phyloP scores from a whole-genome alignment of 2,329 filamentous ascomycete genomes.

The Calonectria naviculata region DNA sequence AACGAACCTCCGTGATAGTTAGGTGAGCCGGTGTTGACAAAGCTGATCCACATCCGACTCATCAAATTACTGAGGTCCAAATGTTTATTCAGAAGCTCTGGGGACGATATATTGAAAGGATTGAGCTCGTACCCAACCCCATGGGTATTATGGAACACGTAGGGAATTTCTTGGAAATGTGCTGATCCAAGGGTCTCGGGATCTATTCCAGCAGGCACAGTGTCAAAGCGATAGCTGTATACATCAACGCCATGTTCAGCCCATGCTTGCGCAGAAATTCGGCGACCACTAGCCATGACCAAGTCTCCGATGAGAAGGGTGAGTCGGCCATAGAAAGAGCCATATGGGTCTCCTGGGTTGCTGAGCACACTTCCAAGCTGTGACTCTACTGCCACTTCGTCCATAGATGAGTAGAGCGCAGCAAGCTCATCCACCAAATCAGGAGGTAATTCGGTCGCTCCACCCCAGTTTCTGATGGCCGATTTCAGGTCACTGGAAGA shows the following conservation, averaged over 20 bases:
- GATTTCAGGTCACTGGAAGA: background rate
- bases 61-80: background rate
- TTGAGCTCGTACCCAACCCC: background rate
- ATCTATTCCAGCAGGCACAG: background rate
- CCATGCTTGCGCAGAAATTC: background rate
- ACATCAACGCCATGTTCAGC: background rate
- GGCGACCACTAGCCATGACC: background rate
- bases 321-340: background rate
- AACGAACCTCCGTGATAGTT: background rate
- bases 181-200: background rate
- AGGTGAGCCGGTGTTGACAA: background rate
- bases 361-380: background rate
- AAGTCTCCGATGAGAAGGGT: background rate
- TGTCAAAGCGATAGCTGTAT: background rate
- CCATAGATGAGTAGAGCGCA: background rate
- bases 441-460: background rate
- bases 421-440: background rate
- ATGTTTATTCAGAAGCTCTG: background rate
- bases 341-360: background rate
- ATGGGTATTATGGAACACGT: background rate
- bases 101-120: background rate
- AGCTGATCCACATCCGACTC: background rate
- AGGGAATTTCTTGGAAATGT: background rate
- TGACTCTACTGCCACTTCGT: background rate
- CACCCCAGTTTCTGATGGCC: background rate